Evolutionary conservation across 2,329 filamentous ascomycete species (phyloP), one percentile per base, ranked within the genome.

Genomic region (Penicillium aurantiogriseum): DNA sequence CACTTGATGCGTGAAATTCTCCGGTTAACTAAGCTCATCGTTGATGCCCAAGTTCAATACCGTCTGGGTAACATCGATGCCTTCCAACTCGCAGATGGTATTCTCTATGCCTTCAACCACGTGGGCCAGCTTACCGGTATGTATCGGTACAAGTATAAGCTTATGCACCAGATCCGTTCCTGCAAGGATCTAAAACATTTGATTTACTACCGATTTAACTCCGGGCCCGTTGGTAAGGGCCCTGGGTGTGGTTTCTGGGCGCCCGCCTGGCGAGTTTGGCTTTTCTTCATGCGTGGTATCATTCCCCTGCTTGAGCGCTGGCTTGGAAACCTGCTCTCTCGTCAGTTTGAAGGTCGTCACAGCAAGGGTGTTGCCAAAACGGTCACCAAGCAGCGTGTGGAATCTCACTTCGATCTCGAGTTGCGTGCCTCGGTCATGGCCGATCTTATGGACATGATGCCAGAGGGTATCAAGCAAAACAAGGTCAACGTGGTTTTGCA

Each of bases 401-500:
- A 99, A 72, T 97, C 94, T 25, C 95, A 99, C 73, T 99, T 97
- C 71, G 94, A 99, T 77, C 83, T 99, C 56, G 94, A 99, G 77
- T 86, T 99, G 50, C 91, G 94, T 69, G 95, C 95, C 17, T 97
- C 94, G 0, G 94, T 99, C 64, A 99, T 99, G 93, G 92, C 93
- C 44, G 94, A 99, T 77, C 81, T 99, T 50, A 97, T 97, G 90
- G 94, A 99, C 71, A 99, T 99, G 95, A 99, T 99, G 94, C 94
- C 94, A 0, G 95, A 99, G 74, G 94, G 94, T 65, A 97, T 99
- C 79, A 97, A 97, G 76, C 94, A 99, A 74, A 99, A 94, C 80
- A 99, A 99, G 79, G 92, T 99, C 75, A 96, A 99, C 76, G 96
- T 92, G 1, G 93, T 99, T 44, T 80, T 99, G 53, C 94, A 97